Conservation (phyloP, 148 eudicot species). For the Nepenthes gracilis region DNA sequence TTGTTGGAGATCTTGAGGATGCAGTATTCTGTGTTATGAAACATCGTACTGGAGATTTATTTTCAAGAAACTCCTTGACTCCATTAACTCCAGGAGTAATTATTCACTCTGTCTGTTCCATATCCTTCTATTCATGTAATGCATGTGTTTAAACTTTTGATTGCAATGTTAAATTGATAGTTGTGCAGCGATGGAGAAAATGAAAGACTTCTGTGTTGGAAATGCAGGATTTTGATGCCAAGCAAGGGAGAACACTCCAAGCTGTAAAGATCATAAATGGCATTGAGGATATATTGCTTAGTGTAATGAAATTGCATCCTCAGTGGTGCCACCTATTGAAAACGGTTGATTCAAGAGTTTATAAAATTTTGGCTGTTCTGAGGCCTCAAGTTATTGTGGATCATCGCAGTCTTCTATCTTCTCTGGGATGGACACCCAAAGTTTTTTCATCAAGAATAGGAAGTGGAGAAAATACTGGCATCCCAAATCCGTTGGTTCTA, state of each 20-base stretch:
- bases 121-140: conserved; percentile 9
- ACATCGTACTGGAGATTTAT: conserved; percentile 13
- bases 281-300: conserved; percentile 27
- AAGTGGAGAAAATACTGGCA: conserved; percentile 11
- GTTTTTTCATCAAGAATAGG: conserved; percentile 14
- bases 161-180: background rate
- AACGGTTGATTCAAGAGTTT: conserved; percentile 35
- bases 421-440: conserved; percentile 47
- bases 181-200: background rate
- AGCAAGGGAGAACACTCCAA: conserved; percentile 18
- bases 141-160: background rate
- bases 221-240: conserved; percentile 19
- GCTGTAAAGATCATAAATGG: conserved; percentile 24
- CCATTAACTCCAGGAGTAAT: conserved; percentile 20
- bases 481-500: conserved; percentile 39
- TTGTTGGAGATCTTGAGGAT: conserved; percentile 51
- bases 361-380: conserved; percentile 24
- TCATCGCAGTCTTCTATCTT: conserved; percentile 34
- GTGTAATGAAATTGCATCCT: conserved; percentile 17
- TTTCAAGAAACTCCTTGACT: conserved; percentile 11
- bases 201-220: conserved; percentile 1
- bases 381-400: conserved; percentile 43
- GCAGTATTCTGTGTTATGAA: conserved; percentile 21
- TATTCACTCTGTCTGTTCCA: conserved; percentile 6
- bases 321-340: conserved; percentile 29